phyloP scores from a whole-genome alignment of 371 early-diverging fungal species.

The Entomophthora muscae region DNA sequence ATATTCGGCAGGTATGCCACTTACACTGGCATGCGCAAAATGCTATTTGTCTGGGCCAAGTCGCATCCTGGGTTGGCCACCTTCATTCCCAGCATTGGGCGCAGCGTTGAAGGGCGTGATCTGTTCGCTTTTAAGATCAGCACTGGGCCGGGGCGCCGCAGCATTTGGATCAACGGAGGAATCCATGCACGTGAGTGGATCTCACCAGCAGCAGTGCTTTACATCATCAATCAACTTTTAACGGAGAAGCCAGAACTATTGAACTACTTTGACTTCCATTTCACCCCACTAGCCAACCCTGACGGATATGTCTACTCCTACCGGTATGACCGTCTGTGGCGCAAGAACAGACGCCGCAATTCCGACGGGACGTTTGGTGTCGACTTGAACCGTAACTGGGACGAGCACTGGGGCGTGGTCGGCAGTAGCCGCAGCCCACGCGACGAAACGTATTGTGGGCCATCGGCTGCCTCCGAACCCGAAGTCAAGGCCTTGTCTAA shows the following conservation, averaged over 20 bases:
- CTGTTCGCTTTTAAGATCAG: not conserved
- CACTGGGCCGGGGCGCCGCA: not conserved
- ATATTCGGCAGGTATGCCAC: no score
- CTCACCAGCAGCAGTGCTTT: not conserved
- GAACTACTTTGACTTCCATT: constrained; percentile 20
- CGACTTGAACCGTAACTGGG: no score
- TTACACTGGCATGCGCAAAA: constrained; percentile 21
- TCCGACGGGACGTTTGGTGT: constrained; percentile 17
- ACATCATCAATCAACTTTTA: not conserved
- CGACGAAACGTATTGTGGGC: constrained; percentile 31
- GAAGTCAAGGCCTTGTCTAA: constrained; percentile 26
- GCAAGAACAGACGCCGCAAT: constrained; percentile 29
- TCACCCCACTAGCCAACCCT: constrained; percentile 35
- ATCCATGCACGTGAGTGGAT: constrained; percentile 10
- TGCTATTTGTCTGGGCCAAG: constrained; percentile 12
- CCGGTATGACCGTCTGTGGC: constrained; percentile 27
- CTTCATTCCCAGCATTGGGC: constrained; percentile 3
- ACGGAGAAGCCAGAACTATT: constrained; percentile 11
- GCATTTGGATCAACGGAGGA: not conserved
- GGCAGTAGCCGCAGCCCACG: constrained; percentile 26
- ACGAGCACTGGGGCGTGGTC: constrained; percentile 31
- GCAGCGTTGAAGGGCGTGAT: constrained; percentile 1
- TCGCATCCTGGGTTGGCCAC: not conserved
- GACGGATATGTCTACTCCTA: constrained; percentile 37
- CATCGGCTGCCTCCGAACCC: constrained; percentile 25